A percentile compares a stretch with the other conserved stretches of the same genome.
These are phyloP conservation scores for Ormosia emarginata DNA, from an alignment of 306 rosid genomes.

Conservation along the genomic window DNA sequence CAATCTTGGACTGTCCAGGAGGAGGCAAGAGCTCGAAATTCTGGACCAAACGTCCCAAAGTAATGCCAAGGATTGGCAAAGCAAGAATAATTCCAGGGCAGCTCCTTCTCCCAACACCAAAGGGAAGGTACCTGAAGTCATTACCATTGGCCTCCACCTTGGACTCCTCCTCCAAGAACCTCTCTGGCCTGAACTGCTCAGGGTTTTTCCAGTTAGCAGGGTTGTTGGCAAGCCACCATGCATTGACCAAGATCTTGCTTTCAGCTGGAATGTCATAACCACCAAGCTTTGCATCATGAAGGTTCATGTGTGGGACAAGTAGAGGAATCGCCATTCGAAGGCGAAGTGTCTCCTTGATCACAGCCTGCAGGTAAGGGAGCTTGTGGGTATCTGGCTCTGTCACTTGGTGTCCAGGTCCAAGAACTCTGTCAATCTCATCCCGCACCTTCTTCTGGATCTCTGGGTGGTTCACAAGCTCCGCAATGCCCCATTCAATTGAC, in stretches of 20 bases:
- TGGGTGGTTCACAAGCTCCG: slow-evolving; percentile 82
- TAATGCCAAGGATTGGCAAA: slow-evolving; percentile 63
- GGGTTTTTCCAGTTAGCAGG: slow-evolving; percentile 75
- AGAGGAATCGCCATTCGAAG: slow-evolving; percentile 83
- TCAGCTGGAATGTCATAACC: slow-evolving; percentile 72
- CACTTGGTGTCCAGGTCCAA: slow-evolving; percentile 53
- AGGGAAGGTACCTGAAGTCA: slow-evolving; percentile 73
- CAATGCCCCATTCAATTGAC: slow-evolving; percentile 86
- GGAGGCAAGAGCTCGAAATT: slow-evolving; percentile 77
- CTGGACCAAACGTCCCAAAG: slow-evolving; percentile 73
- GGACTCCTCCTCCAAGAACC: slow-evolving; percentile 75
- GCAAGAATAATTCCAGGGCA: slow-evolving; percentile 84
- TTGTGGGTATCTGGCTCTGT: slow-evolving; percentile 61
- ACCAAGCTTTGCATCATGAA: slow-evolving; percentile 62
- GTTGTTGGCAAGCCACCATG: slow-evolving; percentile 85
- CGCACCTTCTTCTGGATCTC: slow-evolving; percentile 54
- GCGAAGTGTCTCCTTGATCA: slow-evolving; percentile 71
- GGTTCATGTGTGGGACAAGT: slow-evolving; percentile 91
- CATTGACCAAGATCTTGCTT: slow-evolving; percentile 75
- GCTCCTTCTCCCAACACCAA: slow-evolving; percentile 74
- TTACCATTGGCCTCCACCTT: slow-evolving; percentile 86
- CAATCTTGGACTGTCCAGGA: slow-evolving; percentile 62
- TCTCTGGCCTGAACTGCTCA: slow-evolving; percentile 69
- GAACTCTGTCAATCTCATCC: slow-evolving; percentile 49
- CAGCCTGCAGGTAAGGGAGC: slow-evolving; percentile 78